Percentiles rank a stretch among this genome's conserved stretches.
phyloP scores from a whole-genome alignment of 108 stramenopile species.

The Mediolabrus comicus region DNA sequence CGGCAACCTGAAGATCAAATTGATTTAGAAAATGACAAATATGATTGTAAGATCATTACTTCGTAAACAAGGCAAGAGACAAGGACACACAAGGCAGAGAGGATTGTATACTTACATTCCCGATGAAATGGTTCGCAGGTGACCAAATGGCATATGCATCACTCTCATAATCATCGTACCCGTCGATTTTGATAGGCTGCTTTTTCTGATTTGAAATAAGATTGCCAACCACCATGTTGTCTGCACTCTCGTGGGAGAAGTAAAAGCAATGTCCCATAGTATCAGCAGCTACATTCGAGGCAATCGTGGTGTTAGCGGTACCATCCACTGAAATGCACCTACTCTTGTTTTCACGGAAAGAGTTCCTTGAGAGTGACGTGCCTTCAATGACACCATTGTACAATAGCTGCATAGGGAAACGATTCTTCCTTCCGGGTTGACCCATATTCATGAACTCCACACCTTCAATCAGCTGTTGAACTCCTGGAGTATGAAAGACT shows the following conservation, averaged over 20 bases:
- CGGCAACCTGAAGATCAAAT: constrained; percentile 19
- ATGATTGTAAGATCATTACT: too few relatives aligned
- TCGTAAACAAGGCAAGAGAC: too few relatives aligned
- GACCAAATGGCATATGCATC: constrained; percentile 27
- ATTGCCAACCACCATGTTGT: background rate
- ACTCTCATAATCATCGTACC: constrained; percentile 10
- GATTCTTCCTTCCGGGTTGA: constrained; percentile 41
- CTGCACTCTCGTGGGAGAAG: background rate
- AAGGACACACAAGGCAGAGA: too few relatives aligned
- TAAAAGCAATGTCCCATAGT: constrained; percentile 43
- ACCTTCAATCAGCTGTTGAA: constrained; percentile 58
- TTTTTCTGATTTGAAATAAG: background rate
- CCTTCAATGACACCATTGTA: constrained; percentile 39
- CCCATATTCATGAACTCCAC: constrained; percentile 60
- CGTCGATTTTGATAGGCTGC: background rate
- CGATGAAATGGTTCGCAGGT: constrained; percentile 30
- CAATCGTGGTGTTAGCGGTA: constrained; percentile 48
- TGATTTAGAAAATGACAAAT: too few relatives aligned
- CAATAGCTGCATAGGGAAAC: constrained; percentile 63
- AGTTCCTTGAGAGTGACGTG: constrained; percentile 55
- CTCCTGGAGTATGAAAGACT: constrained; percentile 56
- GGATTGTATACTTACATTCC: constrained; percentile 37
- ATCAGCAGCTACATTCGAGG: constrained; percentile 58
- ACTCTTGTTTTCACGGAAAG: constrained; percentile 58
- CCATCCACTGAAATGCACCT: constrained; percentile 66